Evolutionary conservation across 176 grass and related monocot species (phyloP), one percentile per base, ranked within the genome.

Genomic region (Themeda triandra): DNA sequence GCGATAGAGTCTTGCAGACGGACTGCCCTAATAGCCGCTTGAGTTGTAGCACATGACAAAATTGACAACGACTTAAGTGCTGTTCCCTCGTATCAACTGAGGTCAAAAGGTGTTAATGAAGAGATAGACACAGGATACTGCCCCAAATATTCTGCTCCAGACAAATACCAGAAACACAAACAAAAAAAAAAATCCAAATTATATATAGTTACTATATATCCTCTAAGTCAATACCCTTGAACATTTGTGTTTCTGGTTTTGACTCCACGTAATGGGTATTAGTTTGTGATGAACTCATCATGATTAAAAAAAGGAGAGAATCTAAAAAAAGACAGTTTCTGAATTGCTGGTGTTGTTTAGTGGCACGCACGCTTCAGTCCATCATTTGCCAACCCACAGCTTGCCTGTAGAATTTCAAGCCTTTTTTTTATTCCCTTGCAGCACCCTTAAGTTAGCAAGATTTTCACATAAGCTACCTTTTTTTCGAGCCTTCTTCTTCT

Each of bases 361-460:
- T 85, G 82, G 87, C 76, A 40, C 8, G 87, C 87, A 89, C 82
- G 87, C 76, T 73, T 24, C 76, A 18, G 76, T 89, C 82, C 82
- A 75, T 73, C 69, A 75, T 40, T 49, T 80, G 82, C 48, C 87
- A 68, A 39, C 87, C 70, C 73, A 67, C 66, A 67, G 82, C 82
- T 80, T 77, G 67, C 76, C 49, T 75, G 71, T 45, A 80, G 48
- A 1, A 25, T 35, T 75, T 75, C 62, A 42, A 80, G 60, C 37
- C n/a, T n/a, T n/a, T n/a, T n/a, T 84, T 65, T 29, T 64, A 32
- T 75, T 58, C 75, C 23, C 56, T 25, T 4, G 13, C 30, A 79
- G 10, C 44, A 13, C 82, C 69, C 8, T 67, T 2, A 6, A 6
- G 2, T 18, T 3, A 29, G 1, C 13, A 21, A 2, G 30, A 58